phyloP scores from a whole-genome alignment of 2,329 filamentous ascomycete species.

The Pochonia chlamydosporia region DNA sequence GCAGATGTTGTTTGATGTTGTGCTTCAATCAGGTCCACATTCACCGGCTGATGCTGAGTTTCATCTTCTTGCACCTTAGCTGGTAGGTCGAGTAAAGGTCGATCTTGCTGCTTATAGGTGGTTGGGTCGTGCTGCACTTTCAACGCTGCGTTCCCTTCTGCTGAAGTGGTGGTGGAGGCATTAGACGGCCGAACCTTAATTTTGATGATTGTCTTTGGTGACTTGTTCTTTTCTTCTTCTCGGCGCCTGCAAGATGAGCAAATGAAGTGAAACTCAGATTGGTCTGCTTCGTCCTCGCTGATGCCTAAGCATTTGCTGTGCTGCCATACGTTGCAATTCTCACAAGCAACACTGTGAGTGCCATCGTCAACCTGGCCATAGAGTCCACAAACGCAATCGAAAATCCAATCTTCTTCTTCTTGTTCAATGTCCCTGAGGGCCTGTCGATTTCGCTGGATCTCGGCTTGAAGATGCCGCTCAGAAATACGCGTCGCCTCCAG shows the following conservation, averaged over 20 bases:
- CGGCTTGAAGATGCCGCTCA: constrained; percentile 72
- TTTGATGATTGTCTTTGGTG: constrained; percentile 43
- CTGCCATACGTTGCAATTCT: constrained; percentile 93
- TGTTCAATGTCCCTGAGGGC: constrained; percentile 64
- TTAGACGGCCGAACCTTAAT: constrained; percentile 35
- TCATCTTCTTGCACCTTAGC: background rate
- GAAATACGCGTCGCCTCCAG: constrained; percentile 60
- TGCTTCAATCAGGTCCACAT: too few species aligned
- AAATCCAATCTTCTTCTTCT: constrained; percentile 86
- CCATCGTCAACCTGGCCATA: constrained; percentile 94
- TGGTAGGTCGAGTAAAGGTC: background rate
- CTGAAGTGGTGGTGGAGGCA: background rate
- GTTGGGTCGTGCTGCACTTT: background rate
- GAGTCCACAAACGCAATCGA: constrained; percentile 88
- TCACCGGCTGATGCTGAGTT: too few species aligned
- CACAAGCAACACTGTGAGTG: constrained; percentile 87
- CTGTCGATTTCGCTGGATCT: constrained; percentile 74
- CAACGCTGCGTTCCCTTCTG: background rate
- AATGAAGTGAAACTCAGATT: constrained; percentile 80
- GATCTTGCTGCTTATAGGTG: background rate
- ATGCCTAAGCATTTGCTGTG: constrained; percentile 90
- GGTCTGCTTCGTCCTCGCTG: constrained; percentile 70
- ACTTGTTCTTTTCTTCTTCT: constrained; percentile 59
- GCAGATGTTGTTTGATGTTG: too few species aligned
- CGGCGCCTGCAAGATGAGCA: constrained; percentile 72